phyloP scores from a whole-genome alignment of 176 grass and related monocot species.

The Lolium rigidum region DNA sequence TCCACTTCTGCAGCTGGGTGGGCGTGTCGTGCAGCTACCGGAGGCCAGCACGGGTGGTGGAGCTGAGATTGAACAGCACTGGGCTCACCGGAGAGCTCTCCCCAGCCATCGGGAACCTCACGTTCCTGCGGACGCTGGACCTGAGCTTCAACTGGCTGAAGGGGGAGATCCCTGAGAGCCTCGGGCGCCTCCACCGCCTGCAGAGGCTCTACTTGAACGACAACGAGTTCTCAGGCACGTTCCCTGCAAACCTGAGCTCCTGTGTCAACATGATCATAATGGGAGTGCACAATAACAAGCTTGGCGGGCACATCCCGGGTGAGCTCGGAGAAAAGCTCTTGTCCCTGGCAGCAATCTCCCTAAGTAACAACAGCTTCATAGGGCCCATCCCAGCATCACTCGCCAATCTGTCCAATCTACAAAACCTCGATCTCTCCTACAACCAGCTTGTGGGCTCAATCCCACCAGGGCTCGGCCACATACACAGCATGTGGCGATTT shows the following conservation, averaged over 20 bases:
- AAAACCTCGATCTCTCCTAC: not conserved
- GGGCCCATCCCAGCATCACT: not conserved
- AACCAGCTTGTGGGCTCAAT: not conserved
- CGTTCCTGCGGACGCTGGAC: not conserved
- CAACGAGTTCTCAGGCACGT: not conserved
- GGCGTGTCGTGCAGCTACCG: not conserved
- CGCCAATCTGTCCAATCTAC: not conserved
- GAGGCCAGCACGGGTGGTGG: not conserved
- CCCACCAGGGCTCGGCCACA: not conserved
- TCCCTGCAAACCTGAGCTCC: not conserved
- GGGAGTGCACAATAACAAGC: not conserved
- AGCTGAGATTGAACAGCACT: not conserved
- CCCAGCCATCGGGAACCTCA: not conserved
- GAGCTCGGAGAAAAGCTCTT: not conserved
- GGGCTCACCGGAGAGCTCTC: not conserved
- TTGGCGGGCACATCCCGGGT: not conserved
- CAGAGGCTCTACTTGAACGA: constrained; percentile 4
- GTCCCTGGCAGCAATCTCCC: not conserved
- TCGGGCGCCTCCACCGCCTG: not conserved
- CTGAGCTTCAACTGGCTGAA: constrained; percentile 10
- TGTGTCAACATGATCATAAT: not conserved
- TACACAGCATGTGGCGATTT: not conserved
- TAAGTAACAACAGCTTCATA: not conserved
- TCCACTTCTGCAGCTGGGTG: not conserved
- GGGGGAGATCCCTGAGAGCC: not conserved